Percentiles rank a stretch among this genome's conserved stretches.
Evolutionary conservation across 768 basidiomycete genomes (phyloP).

Genomic region (Rhodotorula sphaerocarpa): DNA sequence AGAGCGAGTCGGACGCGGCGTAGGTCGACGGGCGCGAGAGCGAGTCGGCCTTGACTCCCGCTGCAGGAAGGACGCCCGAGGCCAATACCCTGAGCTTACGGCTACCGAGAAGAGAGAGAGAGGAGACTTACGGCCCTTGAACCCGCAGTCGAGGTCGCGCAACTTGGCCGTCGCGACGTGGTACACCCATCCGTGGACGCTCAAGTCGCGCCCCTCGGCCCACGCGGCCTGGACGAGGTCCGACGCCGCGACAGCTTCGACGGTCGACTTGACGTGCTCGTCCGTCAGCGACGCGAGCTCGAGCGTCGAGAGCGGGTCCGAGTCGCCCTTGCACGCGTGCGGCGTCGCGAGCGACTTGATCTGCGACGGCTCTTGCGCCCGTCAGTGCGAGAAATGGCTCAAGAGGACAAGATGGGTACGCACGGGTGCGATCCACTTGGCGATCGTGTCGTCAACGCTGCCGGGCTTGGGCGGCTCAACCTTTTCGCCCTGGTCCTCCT

Average conservation of each 20-base stretch:
- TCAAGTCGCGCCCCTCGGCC: slow-evolving; percentile 25
- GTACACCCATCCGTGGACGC: slow-evolving; percentile 33
- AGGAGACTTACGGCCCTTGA: slow-evolving; percentile 17
- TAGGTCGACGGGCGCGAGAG: slow-evolving; percentile 29
- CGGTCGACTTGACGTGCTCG: slow-evolving; percentile 26
- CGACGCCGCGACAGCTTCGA: slow-evolving; percentile 11
- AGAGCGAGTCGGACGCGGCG: slow-evolving; percentile 13
- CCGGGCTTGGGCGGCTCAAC: slow-evolving; percentile 3
- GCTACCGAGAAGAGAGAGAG: not conserved
- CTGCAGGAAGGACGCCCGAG: too few relatives aligned
- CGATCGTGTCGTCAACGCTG: slow-evolving; percentile 22
- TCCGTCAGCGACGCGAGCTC: slow-evolving; percentile 28
- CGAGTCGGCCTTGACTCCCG: slow-evolving; percentile 14
- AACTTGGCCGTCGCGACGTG: slow-evolving; percentile 32
- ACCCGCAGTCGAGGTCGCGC: slow-evolving; percentile 31
- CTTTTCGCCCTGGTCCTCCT: slow-evolving; percentile 3
- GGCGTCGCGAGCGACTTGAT: slow-evolving; percentile 27
- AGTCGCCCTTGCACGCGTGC: not conserved
- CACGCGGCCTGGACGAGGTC: slow-evolving; percentile 27
- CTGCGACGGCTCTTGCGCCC: too few relatives aligned
- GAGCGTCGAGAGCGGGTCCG: slow-evolving; percentile 18
- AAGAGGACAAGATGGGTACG: not conserved
- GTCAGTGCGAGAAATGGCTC: too few relatives aligned
- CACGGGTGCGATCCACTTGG: slow-evolving; percentile 34
- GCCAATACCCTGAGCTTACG: too few relatives aligned